phyloP scores from a whole-genome alignment of 148 eudicot species.

The Cornus controversa region DNA sequence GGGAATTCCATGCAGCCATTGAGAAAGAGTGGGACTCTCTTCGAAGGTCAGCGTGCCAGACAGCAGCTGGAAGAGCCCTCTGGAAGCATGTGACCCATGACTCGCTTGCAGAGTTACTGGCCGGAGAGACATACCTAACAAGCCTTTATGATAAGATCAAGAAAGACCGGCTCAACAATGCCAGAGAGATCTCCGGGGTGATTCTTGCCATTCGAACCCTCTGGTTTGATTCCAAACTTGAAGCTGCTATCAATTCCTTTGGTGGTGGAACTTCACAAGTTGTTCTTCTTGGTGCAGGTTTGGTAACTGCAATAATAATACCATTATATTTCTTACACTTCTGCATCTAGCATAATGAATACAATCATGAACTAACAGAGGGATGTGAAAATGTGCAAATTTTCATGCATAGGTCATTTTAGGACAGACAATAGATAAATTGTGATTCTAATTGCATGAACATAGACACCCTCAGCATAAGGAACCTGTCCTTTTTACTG shows the following conservation, averaged over 20 bases:
- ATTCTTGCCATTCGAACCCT: constrained; percentile 87
- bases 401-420: background rate
- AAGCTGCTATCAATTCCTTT: constrained; percentile 63
- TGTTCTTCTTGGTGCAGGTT: constrained; percentile 97
- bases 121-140: constrained; percentile 72
- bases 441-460: too few species aligned
- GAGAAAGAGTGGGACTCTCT: constrained; percentile 67
- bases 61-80: constrained; percentile 87
- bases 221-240: constrained; percentile 85
- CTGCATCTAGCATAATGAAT: background rate
- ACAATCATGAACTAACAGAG: background rate
- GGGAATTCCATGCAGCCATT: constrained; percentile 52
- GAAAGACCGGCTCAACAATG: constrained; percentile 62
- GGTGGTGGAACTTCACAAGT: constrained; percentile 56
- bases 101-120: constrained; percentile 73
- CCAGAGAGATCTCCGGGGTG: constrained; percentile 86
- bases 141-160: constrained; percentile 74
- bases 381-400: background rate
- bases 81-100: constrained; percentile 90
- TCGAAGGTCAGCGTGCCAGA: constrained; percentile 77
- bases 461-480: too few species aligned
- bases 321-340: background rate
- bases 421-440: too few species aligned
- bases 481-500: background rate
- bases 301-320: constrained; percentile 12